Percentiles rank a stretch among this genome's conserved stretches.
Evolutionary conservation across 2,329 filamentous ascomycete genomes (phyloP).

Genomic region (Fusarium domesticum): DNA sequence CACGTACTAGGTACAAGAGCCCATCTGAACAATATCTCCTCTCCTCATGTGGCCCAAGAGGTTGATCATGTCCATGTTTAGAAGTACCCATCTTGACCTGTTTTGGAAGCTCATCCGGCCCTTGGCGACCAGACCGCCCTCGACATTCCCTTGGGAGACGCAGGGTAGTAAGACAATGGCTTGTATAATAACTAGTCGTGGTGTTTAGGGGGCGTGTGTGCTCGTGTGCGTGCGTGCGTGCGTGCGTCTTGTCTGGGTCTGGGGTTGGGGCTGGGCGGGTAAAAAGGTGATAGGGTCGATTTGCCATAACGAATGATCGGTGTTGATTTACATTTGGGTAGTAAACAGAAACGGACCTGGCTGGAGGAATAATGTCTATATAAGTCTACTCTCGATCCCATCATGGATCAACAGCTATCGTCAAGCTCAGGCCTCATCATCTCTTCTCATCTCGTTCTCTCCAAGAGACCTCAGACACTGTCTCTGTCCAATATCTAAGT

Average conservation of each 20-base stretch:
- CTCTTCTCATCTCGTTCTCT: background rate
- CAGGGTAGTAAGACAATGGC: too few relatives aligned
- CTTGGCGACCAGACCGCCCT: conserved; percentile 1
- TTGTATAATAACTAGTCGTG: too few relatives aligned
- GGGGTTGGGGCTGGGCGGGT: too few relatives aligned
- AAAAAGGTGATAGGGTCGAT: too few relatives aligned
- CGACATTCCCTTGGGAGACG: background rate
- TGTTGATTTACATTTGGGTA: too few relatives aligned
- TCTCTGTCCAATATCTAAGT: background rate
- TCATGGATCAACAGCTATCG: background rate
- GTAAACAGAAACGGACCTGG: too few relatives aligned
- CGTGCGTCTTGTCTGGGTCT: too few relatives aligned
- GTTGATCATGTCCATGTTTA: conserved; percentile 13
- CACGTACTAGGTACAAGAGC: too few relatives aligned
- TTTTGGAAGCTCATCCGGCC: conserved; percentile 26
- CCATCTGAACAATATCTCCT: background rate
- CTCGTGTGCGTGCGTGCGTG: too few relatives aligned
- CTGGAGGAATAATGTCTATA: background rate
- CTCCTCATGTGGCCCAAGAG: conserved; percentile 1
- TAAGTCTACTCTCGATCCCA: background rate
- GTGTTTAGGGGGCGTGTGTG: too few relatives aligned
- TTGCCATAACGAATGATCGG: too few relatives aligned
- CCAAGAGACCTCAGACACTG: background rate
- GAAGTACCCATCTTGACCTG: conserved; percentile 12
- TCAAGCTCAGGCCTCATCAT: background rate